Percentiles rank a stretch among this genome's conserved stretches.
Conservation (phyloP, 2,329 filamentous ascomycete genomes). For the Aureobasidium pullulans region DNA sequence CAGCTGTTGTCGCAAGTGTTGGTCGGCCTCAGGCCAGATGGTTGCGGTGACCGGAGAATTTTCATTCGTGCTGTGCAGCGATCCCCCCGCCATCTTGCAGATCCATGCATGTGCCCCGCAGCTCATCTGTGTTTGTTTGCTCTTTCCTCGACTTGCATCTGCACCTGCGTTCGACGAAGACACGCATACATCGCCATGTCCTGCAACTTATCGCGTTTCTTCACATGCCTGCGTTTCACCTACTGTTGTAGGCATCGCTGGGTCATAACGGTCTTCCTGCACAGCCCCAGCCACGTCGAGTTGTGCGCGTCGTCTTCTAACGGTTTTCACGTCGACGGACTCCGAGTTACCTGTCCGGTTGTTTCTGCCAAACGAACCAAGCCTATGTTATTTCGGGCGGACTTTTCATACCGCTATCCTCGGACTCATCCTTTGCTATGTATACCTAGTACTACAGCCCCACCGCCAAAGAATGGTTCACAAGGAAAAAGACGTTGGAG, state of each 20-base stretch:
- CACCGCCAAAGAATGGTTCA: not conserved
- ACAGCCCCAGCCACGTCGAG: conserved; percentile 6
- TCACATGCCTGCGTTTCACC: not conserved
- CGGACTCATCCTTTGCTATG: not conserved
- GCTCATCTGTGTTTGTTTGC: not conserved
- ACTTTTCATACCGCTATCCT: not conserved
- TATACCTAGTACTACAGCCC: not conserved
- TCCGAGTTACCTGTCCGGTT: not conserved
- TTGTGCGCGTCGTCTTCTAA: conserved; percentile 1
- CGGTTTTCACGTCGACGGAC: not conserved
- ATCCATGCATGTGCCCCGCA: not conserved
- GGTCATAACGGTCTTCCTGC: not conserved
- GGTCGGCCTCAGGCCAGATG: not conserved
- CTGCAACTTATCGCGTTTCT: not conserved
- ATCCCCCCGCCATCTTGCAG: not conserved
- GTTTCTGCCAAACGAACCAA: not conserved
- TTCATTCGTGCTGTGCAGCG: not conserved
- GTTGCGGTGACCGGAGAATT: not conserved
- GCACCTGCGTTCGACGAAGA: not conserved
- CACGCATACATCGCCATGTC: not conserved
- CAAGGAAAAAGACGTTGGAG: not conserved
- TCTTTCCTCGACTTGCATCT: not conserved
- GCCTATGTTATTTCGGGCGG: not conserved
- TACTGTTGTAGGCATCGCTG: not conserved
- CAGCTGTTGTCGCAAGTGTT: not conserved